Conservation (phyloP, 2,329 filamentous ascomycete genomes). For the Alternaria longipes region DNA sequence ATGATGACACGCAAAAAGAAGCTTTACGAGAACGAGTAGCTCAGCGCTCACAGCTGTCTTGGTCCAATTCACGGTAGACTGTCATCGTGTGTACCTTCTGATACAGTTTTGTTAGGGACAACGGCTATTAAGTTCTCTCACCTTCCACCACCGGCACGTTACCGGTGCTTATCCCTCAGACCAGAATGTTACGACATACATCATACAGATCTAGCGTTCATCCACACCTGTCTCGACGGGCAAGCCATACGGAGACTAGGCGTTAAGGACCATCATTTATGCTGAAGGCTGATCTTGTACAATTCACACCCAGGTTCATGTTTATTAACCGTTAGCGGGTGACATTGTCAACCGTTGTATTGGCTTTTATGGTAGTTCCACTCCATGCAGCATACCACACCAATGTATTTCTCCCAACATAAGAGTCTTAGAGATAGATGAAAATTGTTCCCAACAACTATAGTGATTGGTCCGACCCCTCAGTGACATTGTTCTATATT, state of each 20-base stretch:
- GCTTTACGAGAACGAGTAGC: slow-evolving; percentile 40
- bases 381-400: background rate
- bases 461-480: background rate
- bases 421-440: background rate
- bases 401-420: background rate
- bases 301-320: background rate
- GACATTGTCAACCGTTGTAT: background rate
- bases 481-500: background rate
- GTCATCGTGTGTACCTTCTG: background rate
- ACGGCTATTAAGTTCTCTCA: background rate
- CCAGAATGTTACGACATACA: background rate
- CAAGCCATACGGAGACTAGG: background rate
- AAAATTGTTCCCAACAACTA: background rate
- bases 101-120: background rate
- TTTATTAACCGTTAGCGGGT: background rate
- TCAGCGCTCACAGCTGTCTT: background rate
- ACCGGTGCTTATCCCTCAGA: background rate
- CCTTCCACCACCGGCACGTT: background rate
- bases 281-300: background rate
- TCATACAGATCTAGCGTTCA: background rate
- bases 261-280: background rate
- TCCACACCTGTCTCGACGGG: background rate
- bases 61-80: background rate
- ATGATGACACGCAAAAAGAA: slow-evolving; percentile 50
- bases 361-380: background rate